Percentiles rank a stretch among this genome's conserved stretches.
Evolutionary conservation across 1,139 yeast species (phyloP).

Genomic region (Hanseniaspora uvarum): DNA sequence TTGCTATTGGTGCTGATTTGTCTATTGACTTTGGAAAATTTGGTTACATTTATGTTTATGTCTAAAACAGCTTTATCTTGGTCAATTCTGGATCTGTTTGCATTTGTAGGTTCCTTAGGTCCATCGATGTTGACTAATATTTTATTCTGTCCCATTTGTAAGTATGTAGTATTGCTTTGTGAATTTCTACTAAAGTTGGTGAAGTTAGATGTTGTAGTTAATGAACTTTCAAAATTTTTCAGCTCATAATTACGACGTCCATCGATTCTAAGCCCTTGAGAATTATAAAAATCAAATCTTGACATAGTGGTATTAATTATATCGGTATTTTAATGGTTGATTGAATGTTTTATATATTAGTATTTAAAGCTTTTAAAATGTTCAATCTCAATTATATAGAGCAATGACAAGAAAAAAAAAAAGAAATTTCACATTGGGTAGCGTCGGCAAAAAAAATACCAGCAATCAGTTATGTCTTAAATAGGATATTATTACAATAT

Average conservation of each 20-base stretch:
- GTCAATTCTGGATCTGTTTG: slow-evolving; percentile 40
- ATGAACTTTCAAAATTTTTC: slow-evolving; percentile 66
- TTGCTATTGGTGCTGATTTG: slow-evolving; percentile 39
- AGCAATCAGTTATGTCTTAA: background rate
- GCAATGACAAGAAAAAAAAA: background rate
- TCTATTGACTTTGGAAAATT: slow-evolving; percentile 71
- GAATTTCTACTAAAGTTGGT: slow-evolving; percentile 29
- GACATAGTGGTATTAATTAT: slow-evolving; percentile 35
- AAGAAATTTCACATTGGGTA: background rate
- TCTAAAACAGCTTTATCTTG: slow-evolving; percentile 46
- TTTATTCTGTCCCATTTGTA: slow-evolving; percentile 88
- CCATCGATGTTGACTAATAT: slow-evolving; percentile 80
- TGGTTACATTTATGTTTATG: slow-evolving; percentile 61
- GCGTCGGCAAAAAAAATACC: background rate
- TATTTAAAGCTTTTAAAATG: too few species aligned
- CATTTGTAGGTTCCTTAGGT: slow-evolving; percentile 62
- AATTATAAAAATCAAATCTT: slow-evolving; percentile 73
- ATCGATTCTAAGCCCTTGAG: slow-evolving; percentile 84
- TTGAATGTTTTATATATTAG: too few species aligned
- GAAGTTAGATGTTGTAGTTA: slow-evolving; percentile 74
- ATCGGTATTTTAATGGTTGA: background rate
- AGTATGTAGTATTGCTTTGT: slow-evolving; percentile 76
- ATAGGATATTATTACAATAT: background rate
- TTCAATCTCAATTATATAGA: too few species aligned
- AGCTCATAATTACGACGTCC: slow-evolving; percentile 94